Base-by-base conservation (phyloP, 164 flowering plant species). In the Cinnamomum chago region DNA sequence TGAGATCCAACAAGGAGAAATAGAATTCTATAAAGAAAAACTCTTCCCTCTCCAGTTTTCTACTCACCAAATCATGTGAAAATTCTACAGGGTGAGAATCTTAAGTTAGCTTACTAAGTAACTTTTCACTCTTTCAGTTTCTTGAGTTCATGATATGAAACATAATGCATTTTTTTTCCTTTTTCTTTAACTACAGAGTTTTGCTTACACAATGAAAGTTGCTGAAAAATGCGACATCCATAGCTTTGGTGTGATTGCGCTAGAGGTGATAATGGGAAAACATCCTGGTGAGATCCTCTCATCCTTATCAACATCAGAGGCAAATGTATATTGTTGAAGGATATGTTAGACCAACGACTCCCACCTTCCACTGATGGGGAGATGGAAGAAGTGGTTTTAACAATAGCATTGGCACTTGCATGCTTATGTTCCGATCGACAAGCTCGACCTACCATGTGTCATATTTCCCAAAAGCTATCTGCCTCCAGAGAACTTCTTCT, bases 371-470 rank as follows among this genome's bases (percentile, higher is more conserved):
- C 27, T 25, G 1, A 25, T 25, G 27, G 27, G 1, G 27, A 25
- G 27, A 25, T 25, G 27, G 1, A 25, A 25, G 27, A 25, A 25
- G 27, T 25, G 27, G 27, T 25, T 25, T 25, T 25, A 25, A 25
- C 27, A 25, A 25, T 25, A 25, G 27, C 27, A 25, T 25, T 25
- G 27, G 27, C 27, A 25, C 27, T 25, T 25, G 27, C 27, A 25
- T 25, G 27, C 27, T 25, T 25, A 25, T 25, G 27, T 25, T 25
- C 27, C 27, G 27, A 25, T 25, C 27, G 1, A 25, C 27, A 25
- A 25, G 27, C 27, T 25, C 27, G 27, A 25, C 79, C 79, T 2
- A 24, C 79, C 24, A 71, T 76, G 78, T 65, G 35, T 1, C 55
- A 70, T 4, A 33, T 70, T 3, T 76, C 73, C 2, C 50, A 50